These are phyloP conservation scores for Sonneratia caseolaris DNA, from an alignment of 345 rosid species.

Conservation along the genomic window DNA sequence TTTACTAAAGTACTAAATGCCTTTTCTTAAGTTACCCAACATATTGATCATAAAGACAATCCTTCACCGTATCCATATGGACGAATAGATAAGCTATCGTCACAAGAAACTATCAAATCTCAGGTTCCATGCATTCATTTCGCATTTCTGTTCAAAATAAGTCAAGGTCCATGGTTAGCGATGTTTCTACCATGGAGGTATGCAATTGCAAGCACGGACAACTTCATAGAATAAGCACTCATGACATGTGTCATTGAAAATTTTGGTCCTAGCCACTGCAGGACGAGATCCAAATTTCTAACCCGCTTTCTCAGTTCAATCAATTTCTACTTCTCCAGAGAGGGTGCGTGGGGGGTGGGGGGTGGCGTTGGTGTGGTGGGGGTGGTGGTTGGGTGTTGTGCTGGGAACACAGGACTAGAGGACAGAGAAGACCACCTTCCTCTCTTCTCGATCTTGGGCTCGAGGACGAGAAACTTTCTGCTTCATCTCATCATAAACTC, in stretches of 20 bases:
- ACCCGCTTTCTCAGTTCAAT: background rate
- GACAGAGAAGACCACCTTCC: conserved; percentile 34
- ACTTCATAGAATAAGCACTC: background rate
- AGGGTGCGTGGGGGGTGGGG: too few species aligned
- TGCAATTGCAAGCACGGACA: background rate
- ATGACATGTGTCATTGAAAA: background rate
- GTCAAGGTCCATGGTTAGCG: background rate
- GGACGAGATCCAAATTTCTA: background rate
- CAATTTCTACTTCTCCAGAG: background rate
- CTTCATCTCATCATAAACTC: conserved; percentile 77
- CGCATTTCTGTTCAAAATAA: background rate
- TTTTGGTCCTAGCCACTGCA: background rate
- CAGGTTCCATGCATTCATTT: background rate
- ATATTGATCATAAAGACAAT: background rate
- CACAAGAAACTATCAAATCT: background rate
- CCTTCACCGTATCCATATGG: background rate
- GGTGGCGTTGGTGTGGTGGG: too few species aligned
- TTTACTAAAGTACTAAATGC: background rate
- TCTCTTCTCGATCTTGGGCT: conserved; percentile 49
- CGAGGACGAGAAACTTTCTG: conserved; percentile 41
- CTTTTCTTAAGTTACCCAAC: background rate
- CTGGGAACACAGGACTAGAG: background rate
- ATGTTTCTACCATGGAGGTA: background rate
- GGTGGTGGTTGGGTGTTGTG: too few species aligned
- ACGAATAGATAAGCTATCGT: background rate